These are phyloP conservation scores for Platanthera zijinensis DNA, from an alignment of 106 monocot genomes.

Conservation along the genomic window DNA sequence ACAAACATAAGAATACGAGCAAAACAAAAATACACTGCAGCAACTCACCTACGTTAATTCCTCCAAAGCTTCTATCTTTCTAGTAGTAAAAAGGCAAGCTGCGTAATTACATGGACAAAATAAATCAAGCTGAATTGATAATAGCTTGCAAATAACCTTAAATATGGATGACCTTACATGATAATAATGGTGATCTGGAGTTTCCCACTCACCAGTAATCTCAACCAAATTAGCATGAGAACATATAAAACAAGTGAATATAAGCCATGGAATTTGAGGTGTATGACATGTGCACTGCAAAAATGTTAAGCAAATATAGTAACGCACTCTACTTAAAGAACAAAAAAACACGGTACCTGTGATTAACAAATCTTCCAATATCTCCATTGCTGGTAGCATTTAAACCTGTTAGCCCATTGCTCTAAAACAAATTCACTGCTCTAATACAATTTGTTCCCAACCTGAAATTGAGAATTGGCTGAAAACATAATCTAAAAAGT, in stretches of 20 bases:
- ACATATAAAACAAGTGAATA: slow-evolving; percentile 41
- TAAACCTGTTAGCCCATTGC: slow-evolving; percentile 17
- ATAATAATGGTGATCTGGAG: slow-evolving; percentile 86
- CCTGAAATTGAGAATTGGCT: too few relatives aligned
- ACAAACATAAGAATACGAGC: not conserved
- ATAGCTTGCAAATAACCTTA: not conserved
- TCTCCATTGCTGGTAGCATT: slow-evolving; percentile 94
- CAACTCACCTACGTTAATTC: slow-evolving; percentile 54
- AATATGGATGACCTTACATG: slow-evolving; percentile 45
- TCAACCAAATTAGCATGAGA: slow-evolving; percentile 73
- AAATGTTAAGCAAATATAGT: not conserved
- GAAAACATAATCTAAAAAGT: too few relatives aligned
- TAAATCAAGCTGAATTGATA: not conserved
- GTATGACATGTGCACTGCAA: too few relatives aligned
- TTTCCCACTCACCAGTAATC: slow-evolving; percentile 82
- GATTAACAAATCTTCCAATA: slow-evolving; percentile 86
- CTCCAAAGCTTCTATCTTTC: slow-evolving; percentile 38
- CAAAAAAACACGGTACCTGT: slow-evolving; percentile 44
- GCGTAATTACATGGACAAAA: slow-evolving; percentile 4
- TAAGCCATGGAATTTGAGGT: not conserved
- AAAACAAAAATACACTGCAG: not conserved
- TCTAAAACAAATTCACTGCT: too few relatives aligned
- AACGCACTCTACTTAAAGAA: not conserved
- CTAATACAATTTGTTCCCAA: too few relatives aligned
- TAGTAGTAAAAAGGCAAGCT: slow-evolving; percentile 57